Base-by-base conservation (phyloP, 106 monocot genomes). In the Vanilla planifolia region DNA sequence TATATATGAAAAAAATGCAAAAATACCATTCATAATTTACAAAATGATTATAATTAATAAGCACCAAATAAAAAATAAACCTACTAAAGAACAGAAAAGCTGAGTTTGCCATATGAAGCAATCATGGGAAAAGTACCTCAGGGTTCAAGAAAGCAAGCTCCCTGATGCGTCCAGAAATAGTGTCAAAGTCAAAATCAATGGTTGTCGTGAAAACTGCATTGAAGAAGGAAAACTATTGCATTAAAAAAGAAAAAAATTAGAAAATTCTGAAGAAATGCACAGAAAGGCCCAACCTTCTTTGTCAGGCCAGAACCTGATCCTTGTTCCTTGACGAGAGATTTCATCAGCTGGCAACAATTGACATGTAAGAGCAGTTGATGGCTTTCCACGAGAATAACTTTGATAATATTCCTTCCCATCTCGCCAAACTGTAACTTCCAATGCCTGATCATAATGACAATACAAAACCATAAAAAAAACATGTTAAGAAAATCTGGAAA, bases 121-220 rank as follows among this genome's bases (percentile, higher is more conserved):
- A n/a, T n/a, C n/a, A n/a, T n/a, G n/a, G n/a, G n/a, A n/a, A n/a
- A 3, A 57, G n/a, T 80, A 96, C 96, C 83, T 87, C 72, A 20
- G 96, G 96, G 64, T 96, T 96, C 42, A 96, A 70, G 63, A 96
- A 96, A 48, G 96, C 96, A 51, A 96, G 83, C 51, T 96, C 96
- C 76, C 96, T 81, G 26, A 96, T 84, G 30, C 96, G 90, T 30
- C 96, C 73, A 65, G 96, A 64, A 42, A 96, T 84, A 37, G 91
- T 96, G 75, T 81, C 81, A 59, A 81, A 85, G 55, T 96, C 96
- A 43, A 91, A 91, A 7, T 68, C 15, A 58, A 88, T 85, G 17
- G 86, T 65, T 39, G 96, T 87, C 43, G 96, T 96, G 65, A 96
- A 96, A 25, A 96, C 96, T 96, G 59, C 71, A 77, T 51, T 33